A percentile compares a stretch with the other conserved stretches of the same genome.
Conservation (phyloP, 2,329 filamentous ascomycete genomes). For the Drechslerella coelobrocha region DNA sequence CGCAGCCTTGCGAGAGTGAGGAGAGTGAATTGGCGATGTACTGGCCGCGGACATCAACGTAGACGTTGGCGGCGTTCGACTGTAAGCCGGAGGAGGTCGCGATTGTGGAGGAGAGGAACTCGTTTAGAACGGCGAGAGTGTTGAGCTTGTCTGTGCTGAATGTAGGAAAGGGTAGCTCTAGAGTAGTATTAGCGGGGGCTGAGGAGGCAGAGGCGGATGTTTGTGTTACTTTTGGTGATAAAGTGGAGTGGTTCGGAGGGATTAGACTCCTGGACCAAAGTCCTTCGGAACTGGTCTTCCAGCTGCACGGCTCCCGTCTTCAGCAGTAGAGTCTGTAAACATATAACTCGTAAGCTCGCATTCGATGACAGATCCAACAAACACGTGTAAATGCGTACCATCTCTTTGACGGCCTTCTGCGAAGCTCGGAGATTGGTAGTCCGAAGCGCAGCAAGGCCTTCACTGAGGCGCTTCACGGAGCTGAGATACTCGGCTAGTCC, state of each 20-base stretch:
- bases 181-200: conserved; percentile 18
- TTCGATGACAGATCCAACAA: not conserved
- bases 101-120: conserved; percentile 55
- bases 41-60: conserved; percentile 82
- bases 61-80: conserved; percentile 70
- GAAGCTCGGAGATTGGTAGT: conserved; percentile 91
- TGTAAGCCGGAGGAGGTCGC: conserved; percentile 53
- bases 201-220: conserved; percentile 15
- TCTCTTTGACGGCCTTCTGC: conserved; percentile 70
- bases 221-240: conserved; percentile 77
- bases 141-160: conserved; percentile 76
- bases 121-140: conserved; percentile 53
- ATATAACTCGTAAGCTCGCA: conserved; percentile 14
- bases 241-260: conserved; percentile 89
- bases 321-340: conserved; percentile 65
- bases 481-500: conserved; percentile 84
- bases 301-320: conserved; percentile 81
- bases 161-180: conserved; percentile 76
- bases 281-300: conserved; percentile 80
- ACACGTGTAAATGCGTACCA: conserved; percentile 44
- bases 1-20: conserved; percentile 84
- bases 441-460: conserved; percentile 82
- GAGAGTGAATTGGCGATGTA: conserved; percentile 83
- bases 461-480: conserved; percentile 86
- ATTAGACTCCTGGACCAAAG: conserved; percentile 77